Conservation (phyloP, 1,284 basidiomycete species). For the Ganoderma meredithae region DNA sequence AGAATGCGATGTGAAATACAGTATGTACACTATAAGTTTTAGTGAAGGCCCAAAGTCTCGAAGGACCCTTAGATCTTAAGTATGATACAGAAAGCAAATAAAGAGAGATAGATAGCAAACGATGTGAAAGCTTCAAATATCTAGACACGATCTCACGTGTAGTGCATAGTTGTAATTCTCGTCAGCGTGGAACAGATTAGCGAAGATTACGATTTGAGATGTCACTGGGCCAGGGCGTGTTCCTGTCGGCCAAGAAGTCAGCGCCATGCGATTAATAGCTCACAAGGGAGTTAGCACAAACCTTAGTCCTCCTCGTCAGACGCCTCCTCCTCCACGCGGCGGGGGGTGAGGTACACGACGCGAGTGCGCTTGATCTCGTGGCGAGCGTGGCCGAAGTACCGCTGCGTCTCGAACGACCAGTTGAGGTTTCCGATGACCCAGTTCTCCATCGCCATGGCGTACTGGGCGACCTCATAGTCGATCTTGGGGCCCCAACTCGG, state of each 20-base stretch:
- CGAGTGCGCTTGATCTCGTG: conserved; percentile 40
- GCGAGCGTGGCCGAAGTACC: conserved; percentile 45
- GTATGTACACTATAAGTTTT: conserved; percentile 5
- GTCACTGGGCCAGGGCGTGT: background rate
- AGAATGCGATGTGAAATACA: background rate
- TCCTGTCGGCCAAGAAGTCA: conserved; percentile 4
- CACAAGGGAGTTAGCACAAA: background rate
- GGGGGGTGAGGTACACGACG: conserved; percentile 39
- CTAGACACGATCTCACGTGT: background rate
- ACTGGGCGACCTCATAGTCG: conserved; percentile 55
- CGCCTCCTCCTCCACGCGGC: conserved; percentile 28
- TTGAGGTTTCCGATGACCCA: conserved; percentile 48
- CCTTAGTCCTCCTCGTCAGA: conserved; percentile 46
- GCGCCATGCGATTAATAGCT: background rate
- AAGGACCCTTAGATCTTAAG: background rate
- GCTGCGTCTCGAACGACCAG: conserved; percentile 49
- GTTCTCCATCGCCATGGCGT: conserved; percentile 45
- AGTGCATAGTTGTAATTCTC: background rate
- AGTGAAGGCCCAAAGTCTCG: background rate
- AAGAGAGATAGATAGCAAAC: background rate
- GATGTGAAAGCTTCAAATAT: background rate
- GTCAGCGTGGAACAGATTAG: conserved; percentile 3
- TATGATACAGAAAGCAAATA: conserved; percentile 5
- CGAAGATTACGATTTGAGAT: background rate
- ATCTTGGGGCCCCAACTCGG: conserved; percentile 56